Percentiles rank a stretch among this genome's conserved stretches.
Evolutionary conservation across 1,284 basidiomycete genomes (phyloP).

Genomic region (Ganoderma sinense): DNA sequence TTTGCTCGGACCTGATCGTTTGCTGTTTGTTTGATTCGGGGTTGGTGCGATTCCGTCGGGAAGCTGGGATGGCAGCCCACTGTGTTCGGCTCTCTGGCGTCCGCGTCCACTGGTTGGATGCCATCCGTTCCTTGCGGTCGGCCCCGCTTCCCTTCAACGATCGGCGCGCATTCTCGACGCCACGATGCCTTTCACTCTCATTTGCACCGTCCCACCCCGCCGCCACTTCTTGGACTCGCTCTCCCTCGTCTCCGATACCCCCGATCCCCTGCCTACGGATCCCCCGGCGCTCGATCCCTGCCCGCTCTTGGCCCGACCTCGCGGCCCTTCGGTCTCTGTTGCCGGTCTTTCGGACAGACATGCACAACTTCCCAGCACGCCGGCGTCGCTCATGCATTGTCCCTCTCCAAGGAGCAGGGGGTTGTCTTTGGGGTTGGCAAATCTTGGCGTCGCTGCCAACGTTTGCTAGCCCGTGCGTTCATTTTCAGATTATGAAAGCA

Average conservation of each 20-base stretch:
- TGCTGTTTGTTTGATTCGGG: background rate
- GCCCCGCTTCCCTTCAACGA: conserved; percentile 1
- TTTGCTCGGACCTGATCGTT: background rate
- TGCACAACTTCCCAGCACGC: background rate
- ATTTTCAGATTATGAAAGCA: background rate
- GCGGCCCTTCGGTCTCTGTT: background rate
- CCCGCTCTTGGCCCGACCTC: background rate
- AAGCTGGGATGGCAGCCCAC: background rate
- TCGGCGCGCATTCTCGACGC: background rate
- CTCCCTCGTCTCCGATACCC: background rate
- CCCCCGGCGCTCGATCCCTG: background rate
- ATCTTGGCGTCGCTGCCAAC: background rate
- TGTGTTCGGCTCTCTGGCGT: conserved; percentile 8
- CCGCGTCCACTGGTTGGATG: background rate
- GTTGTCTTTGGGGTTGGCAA: background rate
- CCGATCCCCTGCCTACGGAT: background rate
- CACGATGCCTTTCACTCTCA: conserved; percentile 1
- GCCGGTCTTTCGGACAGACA: background rate
- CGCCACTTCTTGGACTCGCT: background rate
- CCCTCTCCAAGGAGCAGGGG: background rate
- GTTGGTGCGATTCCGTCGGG: conserved; percentile 6
- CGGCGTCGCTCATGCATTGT: background rate
- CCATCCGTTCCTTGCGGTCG: background rate
- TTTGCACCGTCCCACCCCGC: background rate
- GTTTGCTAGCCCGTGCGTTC: background rate